A percentile compares a stretch with the other conserved stretches of the same genome.
Evolutionary conservation across 768 basidiomycete species (phyloP).

Genomic region (Termitomyces sp.): DNA sequence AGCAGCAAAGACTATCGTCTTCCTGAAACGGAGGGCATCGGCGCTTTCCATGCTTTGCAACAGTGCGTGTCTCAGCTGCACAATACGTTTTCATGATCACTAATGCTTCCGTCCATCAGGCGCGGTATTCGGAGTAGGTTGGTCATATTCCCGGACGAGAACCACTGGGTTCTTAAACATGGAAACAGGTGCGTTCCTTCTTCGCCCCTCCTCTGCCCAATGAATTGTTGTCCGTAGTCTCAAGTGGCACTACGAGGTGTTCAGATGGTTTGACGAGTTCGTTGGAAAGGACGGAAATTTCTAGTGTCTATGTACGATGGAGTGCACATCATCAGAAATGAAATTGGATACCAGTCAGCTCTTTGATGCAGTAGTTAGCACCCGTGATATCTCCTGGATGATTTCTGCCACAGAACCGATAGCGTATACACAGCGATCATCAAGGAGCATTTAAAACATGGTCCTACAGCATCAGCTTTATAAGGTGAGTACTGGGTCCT

Average conservation of each 20-base stretch:
- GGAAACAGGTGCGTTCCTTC: constrained; percentile 58
- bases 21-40: constrained; percentile 81
- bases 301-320: not conserved
- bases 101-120: constrained; percentile 32
- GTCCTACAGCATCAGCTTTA: no score
- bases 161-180: constrained; percentile 87
- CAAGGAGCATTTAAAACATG: no score
- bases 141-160: constrained; percentile 86
- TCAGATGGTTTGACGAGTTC: constrained; percentile 82
- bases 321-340: not conserved
- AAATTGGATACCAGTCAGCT: no score
- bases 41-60: constrained; percentile 81
- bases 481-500: no score
- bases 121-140: constrained; percentile 69
- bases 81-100: not conserved
- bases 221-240: constrained; percentile 38
- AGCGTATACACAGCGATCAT: no score
- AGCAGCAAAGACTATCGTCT: constrained; percentile 87
- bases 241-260: constrained; percentile 95
- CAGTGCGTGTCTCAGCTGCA: constrained; percentile 49
- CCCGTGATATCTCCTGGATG: no score
- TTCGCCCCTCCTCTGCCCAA: not conserved
- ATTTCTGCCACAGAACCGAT: no score
- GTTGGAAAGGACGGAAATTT: constrained; percentile 35
- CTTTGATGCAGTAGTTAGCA: no score